A percentile compares a stretch with the other conserved stretches of the same genome.
Evolutionary conservation across 73 alveolate species (phyloP).

Genomic region (Paramecium sonneborni): DNA sequence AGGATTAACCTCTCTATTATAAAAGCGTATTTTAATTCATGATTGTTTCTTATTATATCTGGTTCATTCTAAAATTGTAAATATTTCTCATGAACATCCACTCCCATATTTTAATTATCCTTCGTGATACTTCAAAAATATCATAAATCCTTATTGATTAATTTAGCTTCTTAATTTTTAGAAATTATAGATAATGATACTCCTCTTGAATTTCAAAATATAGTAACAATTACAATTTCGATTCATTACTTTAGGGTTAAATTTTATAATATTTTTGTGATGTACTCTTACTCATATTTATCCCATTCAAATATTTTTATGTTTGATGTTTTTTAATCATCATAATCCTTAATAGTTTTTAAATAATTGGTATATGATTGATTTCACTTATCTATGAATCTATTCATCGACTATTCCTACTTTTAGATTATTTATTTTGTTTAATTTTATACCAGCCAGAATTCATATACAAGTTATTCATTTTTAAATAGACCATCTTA

Average conservation of each 20-base stretch:
- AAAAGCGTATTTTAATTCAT: neutral
- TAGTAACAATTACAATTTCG: neutral
- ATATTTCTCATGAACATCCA: neutral
- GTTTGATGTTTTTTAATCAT: neutral
- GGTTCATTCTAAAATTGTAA: neutral
- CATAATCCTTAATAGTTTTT: neutral
- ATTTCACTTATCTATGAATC: neutral
- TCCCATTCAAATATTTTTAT: neutral
- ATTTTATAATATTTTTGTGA: neutral
- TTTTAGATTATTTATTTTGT: neutral
- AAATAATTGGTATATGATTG: neutral
- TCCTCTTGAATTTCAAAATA: slow-evolving; percentile 5
- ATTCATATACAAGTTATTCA: neutral
- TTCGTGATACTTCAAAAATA: neutral
- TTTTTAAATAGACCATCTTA: slow-evolving; percentile 9
- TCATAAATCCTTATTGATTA: neutral
- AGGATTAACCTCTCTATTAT: neutral
- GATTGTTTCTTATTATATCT: neutral
- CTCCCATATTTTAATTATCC: neutral
- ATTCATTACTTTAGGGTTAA: neutral
- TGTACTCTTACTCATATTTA: neutral
- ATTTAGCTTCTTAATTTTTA: neutral
- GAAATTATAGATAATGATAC: neutral
- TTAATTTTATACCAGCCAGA: neutral
- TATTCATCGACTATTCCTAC: neutral